Evolutionary conservation across 179 eudicot genomes (phyloP), one percentile per base, ranked within the genome.

Genomic region (Sideroxylon spinosum): DNA sequence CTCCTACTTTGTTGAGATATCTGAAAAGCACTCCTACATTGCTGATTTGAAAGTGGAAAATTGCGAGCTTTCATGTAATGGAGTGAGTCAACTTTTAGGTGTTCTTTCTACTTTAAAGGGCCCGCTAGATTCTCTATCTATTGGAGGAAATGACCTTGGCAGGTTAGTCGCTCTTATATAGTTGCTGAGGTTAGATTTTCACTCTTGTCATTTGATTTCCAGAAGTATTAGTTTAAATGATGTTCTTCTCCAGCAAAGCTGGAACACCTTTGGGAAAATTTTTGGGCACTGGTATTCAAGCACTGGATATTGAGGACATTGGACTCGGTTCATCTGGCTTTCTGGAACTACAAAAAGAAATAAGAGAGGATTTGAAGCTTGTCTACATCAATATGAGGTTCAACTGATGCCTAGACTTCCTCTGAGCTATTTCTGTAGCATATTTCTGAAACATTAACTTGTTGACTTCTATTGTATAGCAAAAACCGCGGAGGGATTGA

Each of bases 121-220:
- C 37, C 91, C 92, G 28, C 77, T 93, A 66, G 78, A 85, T 44
- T 83, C 86, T 72, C 94, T 95, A 68, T 92, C 93, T n/a, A 79
- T 95, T 57, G 90, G 92, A 66, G 98, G 83, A 80, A 92, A 95
- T 87, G 78, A 84, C 78, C 97, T 95, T 80, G 95, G 96, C 86
- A 89, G 95, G 98, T 93, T 76, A 84, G 86, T 82, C 48, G 63
- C 60, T 22, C 68, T 75, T 55, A 20, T 79, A 26, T 68, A 50
- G 7, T 68, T 64, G 12, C 32, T 4, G 25, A 37, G 37, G 19
- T 29, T 71, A 20, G 6, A 16, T 4, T 75, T 66, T 23, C 22
- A 56, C 66, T 23, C 61, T 53, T 71, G 7, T 77, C 44, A n/a
- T 46, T 62, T n/a, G 28, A 46, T 60, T 70, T 75, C 32, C 26